phyloP scores from a whole-genome alignment of 2,329 filamentous ascomycete species.

The Pseudogymnoascus sp. region DNA sequence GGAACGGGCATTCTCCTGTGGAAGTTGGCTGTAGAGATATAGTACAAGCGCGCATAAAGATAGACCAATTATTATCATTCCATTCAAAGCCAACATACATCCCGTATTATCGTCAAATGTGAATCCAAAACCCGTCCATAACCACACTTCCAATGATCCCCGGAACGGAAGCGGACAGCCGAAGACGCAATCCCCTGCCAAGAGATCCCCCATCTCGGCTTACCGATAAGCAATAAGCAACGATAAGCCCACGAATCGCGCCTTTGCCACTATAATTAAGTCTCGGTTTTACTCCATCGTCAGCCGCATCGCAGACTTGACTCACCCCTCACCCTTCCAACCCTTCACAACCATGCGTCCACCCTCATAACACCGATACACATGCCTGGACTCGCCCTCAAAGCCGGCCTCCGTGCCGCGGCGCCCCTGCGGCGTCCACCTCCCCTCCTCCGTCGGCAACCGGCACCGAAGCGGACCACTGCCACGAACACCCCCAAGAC shows the following conservation, averaged over 20 bases:
- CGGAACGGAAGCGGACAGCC: neutral
- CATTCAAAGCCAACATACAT: neutral
- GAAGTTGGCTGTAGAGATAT: neutral
- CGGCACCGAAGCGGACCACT: neutral
- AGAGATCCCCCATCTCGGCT: neutral
- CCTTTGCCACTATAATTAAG: conserved; percentile 1
- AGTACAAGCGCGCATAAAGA: conserved; percentile 1
- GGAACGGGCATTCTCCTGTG: neutral
- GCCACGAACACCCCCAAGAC: neutral
- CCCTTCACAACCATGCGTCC: neutral
- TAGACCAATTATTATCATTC: neutral
- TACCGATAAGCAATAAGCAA: conserved; percentile 4
- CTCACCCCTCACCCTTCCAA: neutral
- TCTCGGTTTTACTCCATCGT: neutral
- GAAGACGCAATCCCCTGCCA: neutral
- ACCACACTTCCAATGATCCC: neutral
- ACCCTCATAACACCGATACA: neutral
- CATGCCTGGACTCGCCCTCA: neutral
- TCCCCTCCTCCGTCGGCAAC: neutral
- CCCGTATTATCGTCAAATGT: neutral
- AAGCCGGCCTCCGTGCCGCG: neutral
- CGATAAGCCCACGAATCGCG: neutral
- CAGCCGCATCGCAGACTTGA: neutral
- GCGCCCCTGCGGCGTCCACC: neutral
- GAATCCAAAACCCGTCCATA: neutral